Evolutionary conservation across 306 rosid genomes (phyloP).

Genomic region (Vicia sativa): DNA sequence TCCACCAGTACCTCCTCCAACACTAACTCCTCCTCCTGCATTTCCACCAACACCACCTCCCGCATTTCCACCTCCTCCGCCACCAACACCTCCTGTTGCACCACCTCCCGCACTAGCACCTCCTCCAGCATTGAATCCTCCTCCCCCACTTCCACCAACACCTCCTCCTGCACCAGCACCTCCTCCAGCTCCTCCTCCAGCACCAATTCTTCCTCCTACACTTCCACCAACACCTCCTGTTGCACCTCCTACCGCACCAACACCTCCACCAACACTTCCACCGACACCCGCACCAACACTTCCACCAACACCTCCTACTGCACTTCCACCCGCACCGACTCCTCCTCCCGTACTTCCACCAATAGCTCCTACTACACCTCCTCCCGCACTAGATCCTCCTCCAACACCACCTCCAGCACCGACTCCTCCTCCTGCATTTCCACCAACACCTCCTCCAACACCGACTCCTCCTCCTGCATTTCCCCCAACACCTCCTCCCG

Average conservation of each 20-base stretch:
- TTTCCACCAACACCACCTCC: neutral
- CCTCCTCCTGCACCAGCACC: neutral
- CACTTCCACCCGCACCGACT: neutral
- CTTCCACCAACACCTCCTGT: neutral
- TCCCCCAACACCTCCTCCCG: neutral
- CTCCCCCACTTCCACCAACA: neutral
- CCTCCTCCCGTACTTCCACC: neutral
- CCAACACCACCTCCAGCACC: neutral
- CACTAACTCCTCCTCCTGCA: neutral
- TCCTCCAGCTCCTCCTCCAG: neutral
- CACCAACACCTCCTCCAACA: neutral
- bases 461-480: neutral
- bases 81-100: neutral
- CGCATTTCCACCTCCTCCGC: neutral
- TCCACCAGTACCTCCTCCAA: neutral
- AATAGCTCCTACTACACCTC: neutral
- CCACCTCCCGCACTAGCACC: neutral
- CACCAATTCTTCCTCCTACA: too few species aligned
- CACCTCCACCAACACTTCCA: neutral
- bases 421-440: neutral
- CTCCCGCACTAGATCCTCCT: neutral
- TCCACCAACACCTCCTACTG: neutral
- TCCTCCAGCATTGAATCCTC: conserved; percentile 4
- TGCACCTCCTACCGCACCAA: neutral
- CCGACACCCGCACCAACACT: neutral